Evolutionary conservation across 495 filamentous ascomycete genomes (phyloP).

Genomic region (Aspergillus bertholletiae): DNA sequence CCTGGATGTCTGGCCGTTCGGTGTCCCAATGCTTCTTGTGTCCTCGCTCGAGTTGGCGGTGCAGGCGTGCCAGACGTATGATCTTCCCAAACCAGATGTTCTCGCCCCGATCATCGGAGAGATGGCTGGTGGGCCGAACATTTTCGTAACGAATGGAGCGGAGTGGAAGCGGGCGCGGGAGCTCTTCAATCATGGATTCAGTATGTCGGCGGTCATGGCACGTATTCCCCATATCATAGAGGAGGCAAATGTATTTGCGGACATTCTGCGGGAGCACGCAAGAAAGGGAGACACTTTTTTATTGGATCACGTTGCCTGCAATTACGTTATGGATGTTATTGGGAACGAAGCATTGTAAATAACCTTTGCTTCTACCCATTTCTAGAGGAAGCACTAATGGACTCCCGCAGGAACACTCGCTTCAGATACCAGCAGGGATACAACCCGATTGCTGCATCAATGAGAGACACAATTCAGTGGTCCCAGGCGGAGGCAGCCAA

Average conservation of each 20-base stretch:
- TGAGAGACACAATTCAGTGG: background rate
- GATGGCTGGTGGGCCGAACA: background rate
- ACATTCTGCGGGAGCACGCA: background rate
- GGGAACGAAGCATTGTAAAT: background rate
- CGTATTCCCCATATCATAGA: background rate
- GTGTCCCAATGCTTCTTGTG: background rate
- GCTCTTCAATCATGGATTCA: background rate
- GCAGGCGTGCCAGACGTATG: background rate
- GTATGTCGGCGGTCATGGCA: background rate
- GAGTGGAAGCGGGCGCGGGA: background rate
- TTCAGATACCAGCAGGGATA: background rate
- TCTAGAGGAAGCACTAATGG: too few relatives aligned
- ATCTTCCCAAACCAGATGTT: slow-evolving; percentile 1
- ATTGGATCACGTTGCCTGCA: background rate
- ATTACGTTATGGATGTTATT: slow-evolving; percentile 2
- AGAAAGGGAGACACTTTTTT: background rate
- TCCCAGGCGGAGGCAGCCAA: background rate
- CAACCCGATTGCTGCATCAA: background rate
- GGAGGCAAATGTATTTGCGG: background rate
- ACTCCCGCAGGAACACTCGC: background rate
- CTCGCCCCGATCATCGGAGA: background rate
- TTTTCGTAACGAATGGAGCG: background rate
- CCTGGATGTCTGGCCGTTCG: slow-evolving; percentile 2
- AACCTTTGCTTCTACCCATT: too few relatives aligned
- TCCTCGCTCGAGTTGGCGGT: background rate